Conservation (phyloP, 495 filamentous ascomycete species). For the Filosporella fistucella region DNA sequence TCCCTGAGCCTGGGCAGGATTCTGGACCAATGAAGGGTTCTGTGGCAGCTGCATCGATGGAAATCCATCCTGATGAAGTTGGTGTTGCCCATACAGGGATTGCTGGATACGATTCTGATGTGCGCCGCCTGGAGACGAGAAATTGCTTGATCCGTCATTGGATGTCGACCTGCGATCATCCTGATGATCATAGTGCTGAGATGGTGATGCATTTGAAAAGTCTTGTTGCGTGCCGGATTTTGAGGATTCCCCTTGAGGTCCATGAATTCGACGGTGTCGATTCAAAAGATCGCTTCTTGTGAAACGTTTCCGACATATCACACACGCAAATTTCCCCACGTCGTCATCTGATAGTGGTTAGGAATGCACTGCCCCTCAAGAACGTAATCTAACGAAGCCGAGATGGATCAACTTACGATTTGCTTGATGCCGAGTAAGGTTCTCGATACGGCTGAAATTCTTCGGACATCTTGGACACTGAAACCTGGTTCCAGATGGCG, state of each 20-base stretch:
- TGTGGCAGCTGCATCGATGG: neutral
- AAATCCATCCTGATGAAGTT: neutral
- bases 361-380: neutral
- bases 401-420: slow-evolving; percentile 15
- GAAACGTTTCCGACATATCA: slow-evolving; percentile 20
- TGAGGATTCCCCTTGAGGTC: slow-evolving; percentile 2
- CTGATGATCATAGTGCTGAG: neutral
- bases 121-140: slow-evolving; percentile 1
- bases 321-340: slow-evolving; percentile 19
- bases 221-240: slow-evolving; percentile 2
- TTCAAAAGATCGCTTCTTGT: slow-evolving; percentile 21
- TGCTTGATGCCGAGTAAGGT: slow-evolving; percentile 20
- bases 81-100: neutral
- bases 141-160: slow-evolving; percentile 7
- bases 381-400: neutral
- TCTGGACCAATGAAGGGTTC: no score
- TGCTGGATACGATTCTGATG: neutral
- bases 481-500: slow-evolving; percentile 14
- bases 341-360: slow-evolving; percentile 16
- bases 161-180: slow-evolving; percentile 4
- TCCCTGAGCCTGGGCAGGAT: slow-evolving; percentile 14
- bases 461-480: slow-evolving; percentile 23
- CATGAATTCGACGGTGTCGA: slow-evolving; percentile 20
- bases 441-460: slow-evolving; percentile 23
- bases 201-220: slow-evolving; percentile 1